Evolutionary conservation across 2,329 filamentous ascomycete species (phyloP), one percentile per base, ranked within the genome.

Genomic region (Colletotrichum chlorophyti): DNA sequence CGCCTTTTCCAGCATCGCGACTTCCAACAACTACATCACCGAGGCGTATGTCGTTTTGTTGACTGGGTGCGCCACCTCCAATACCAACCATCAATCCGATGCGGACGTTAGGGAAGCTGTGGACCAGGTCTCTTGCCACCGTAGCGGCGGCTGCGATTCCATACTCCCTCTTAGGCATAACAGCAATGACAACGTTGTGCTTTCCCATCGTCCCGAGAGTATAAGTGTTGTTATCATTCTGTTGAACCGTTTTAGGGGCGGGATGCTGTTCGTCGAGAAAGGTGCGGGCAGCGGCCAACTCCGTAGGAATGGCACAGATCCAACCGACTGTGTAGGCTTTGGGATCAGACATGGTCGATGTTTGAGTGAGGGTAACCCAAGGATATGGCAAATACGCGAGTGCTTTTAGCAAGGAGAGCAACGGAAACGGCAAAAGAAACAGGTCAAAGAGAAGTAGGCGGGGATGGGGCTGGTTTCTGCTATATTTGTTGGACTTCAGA

Each of bases 141-240:
- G 10, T 60, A 1, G 69, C 66, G 0, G 71, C 69, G 12, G 63
- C 60, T 3, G 12, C 51, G 4, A 59, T 66, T 0, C 72, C 71
- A 37, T 71, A 70, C 3, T 65, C 53, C 8, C 61, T 67, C 8
- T 64, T 50, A 0, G 70, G 68, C 7, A 73, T 38, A 2, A 49
- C 58, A 7, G 65, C 64, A 12, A 77, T 68, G 8, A 74, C 74
- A 6, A 76, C 62, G 31, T 76, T 72, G 46, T 76, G 72, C 12
- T 55, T 53, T 1, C 66, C 67, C 1, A 76, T 69, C 0, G 41
- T 50, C 1, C 73, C 74, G 1, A 71, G 60, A 4, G 62, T 63
- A 49, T 77, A 77, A 3, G 5, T 19, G 24, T 66, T 48, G 15
- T 19, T 37, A 7, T 48, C 31, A 35, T 37, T 26, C 4, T 34